Evolutionary conservation across 139 green algal genomes (phyloP), one percentile per base, ranked within the genome.

Genomic region (Chlorella sp.): DNA sequence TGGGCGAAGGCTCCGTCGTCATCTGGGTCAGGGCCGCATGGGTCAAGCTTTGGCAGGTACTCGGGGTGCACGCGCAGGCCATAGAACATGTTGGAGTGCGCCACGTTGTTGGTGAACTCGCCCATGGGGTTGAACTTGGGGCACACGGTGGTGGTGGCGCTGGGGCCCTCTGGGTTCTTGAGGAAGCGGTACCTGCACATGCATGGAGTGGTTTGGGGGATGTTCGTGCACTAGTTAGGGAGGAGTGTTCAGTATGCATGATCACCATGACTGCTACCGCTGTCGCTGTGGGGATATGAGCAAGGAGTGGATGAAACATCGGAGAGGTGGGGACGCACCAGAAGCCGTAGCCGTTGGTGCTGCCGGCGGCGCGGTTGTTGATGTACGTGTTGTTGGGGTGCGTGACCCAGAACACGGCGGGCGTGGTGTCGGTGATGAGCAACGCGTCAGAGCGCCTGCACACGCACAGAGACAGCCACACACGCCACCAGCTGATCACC

Each of bases 401-500:
- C 17, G 85, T 94, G 2, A 63, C 55, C 55, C 89, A 94, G 77
- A 93, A 96, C 0, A 80, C 85, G 22, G 91, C 89, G 2, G 91
- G 91, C 24, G 77, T 87, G 24, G 76, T 88, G 73, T 95, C 89
- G 1, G 83, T 92, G 76, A 88, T 85, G 33, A 93, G 83, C 69
- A 91, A 75, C 5, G 73, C 76, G 60, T 79, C 68, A 0, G 77
- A 85, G 4, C n/a, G 27, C n/a, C 67, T 70, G 42, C 42, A 55
- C 42, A 55, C 42, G 42, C 42, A 17, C 42, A 55, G 42, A 17
- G 10, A 10, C 42, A 55, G 10, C 42, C 42, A 55, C 70, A 61
- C 69, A 62, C 71, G 85, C n/a, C n/a, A n/a, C n/a, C n/a, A n/a
- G n/a, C n/a, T n/a, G n/a, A n/a, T n/a, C n/a, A n/a, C n/a, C n/a